Evolutionary conservation across 805 yeast species (phyloP).

Genomic region (Ogataea dorogensis): DNA sequence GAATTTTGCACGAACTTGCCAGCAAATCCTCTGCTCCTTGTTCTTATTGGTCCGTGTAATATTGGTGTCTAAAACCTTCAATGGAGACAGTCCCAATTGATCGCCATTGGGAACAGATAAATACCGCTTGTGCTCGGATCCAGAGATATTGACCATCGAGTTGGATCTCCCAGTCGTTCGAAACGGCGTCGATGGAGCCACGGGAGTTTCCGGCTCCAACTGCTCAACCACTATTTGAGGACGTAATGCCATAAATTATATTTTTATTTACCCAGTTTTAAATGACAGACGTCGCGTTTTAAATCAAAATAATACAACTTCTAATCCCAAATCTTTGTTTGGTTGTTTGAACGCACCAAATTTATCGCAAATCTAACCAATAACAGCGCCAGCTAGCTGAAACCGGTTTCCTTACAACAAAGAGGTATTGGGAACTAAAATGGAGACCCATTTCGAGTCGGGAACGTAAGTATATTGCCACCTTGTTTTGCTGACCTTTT

Average conservation of each 20-base stretch:
- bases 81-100: constrained; percentile 1
- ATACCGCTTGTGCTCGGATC: constrained; percentile 11
- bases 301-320: constrained; percentile 11
- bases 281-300: constrained; percentile 14
- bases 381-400: constrained; percentile 1
- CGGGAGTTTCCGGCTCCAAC: constrained; percentile 4
- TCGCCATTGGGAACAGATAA: constrained; percentile 14
- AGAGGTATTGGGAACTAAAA: constrained; percentile 7
- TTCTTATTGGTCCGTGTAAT: constrained; percentile 5
- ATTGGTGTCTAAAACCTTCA: constrained; percentile 10
- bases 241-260: constrained; percentile 1
- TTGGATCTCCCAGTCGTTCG: constrained; percentile 13
- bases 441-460: constrained; percentile 38
- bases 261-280: not conserved
- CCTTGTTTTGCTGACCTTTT: constrained; percentile 3
- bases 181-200: constrained; percentile 15
- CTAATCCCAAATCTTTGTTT: no score
- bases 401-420: not conserved
- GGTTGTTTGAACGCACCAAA: constrained; percentile 4
- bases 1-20: constrained; percentile 30
- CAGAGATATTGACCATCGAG: constrained; percentile 11
- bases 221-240: constrained; percentile 10
- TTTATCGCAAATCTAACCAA: not conserved
- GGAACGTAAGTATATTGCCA: constrained; percentile 47
- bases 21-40: constrained; percentile 16